These are phyloP conservation scores for Calocybe indica DNA, from an alignment of 768 basidiomycete genomes.

Conservation along the genomic window DNA sequence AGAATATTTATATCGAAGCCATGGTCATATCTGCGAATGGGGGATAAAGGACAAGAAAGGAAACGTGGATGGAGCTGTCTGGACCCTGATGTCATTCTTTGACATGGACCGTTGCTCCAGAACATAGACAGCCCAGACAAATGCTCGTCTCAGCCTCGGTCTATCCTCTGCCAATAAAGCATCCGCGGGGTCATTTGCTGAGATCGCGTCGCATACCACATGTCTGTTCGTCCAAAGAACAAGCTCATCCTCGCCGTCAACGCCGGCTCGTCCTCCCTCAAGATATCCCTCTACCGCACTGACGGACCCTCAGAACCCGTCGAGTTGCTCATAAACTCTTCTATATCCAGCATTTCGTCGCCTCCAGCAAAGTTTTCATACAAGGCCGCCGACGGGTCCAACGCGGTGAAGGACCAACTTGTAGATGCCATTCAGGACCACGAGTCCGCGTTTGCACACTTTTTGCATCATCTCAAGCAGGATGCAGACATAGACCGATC, in stretches of 20 bases:
- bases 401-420: conserved; percentile 7
- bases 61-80: too few species aligned
- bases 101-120: too few species aligned
- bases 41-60: too few species aligned
- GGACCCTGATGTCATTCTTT: too few species aligned
- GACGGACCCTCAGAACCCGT: conserved; percentile 20
- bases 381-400: conserved; percentile 7
- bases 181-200: too few species aligned
- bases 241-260: conserved; percentile 62
- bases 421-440: conserved; percentile 47
- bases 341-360: not conserved
- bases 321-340: conserved; percentile 30
- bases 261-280: conserved; percentile 83
- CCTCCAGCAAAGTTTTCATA: conserved; percentile 36
- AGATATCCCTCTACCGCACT: conserved; percentile 58
- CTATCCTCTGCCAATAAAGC: too few species aligned
- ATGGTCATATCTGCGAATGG: not conserved
- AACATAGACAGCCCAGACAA: too few species aligned
- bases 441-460: conserved; percentile 54
- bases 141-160: too few species aligned
- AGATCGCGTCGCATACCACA: too few species aligned
- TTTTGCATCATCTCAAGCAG: conserved; percentile 41
- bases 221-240: too few species aligned
- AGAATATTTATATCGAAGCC: too few species aligned
- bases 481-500: conserved; percentile 35